phyloP scores from a whole-genome alignment of 2,329 filamentous ascomycete species.

The Aspergillus flavus region DNA sequence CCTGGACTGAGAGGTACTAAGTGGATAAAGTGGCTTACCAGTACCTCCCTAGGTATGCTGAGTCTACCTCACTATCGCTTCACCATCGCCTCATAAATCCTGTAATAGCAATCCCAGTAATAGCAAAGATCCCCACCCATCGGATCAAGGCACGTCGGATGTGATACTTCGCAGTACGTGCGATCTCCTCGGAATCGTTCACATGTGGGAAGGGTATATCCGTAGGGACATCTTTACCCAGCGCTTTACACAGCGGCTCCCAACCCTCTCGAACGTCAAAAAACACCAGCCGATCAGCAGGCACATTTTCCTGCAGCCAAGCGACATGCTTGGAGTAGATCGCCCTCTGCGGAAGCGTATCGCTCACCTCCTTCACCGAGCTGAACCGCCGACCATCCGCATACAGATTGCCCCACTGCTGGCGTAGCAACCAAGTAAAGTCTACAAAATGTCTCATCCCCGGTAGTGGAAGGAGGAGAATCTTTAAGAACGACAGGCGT shows the following conservation, averaged over 20 bases:
- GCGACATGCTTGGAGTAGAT: slow-evolving; percentile 18
- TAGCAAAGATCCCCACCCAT: slow-evolving; percentile 29
- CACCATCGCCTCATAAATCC: background rate
- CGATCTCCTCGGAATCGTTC: slow-evolving; percentile 36
- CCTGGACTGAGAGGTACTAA: no score
- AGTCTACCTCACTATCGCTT: no score
- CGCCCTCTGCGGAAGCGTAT: slow-evolving; percentile 16
- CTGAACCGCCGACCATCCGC: slow-evolving; percentile 7
- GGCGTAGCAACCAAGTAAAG: slow-evolving; percentile 18
- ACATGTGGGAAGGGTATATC: slow-evolving; percentile 41
- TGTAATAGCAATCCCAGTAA: slow-evolving; percentile 16
- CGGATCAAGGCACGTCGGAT: slow-evolving; percentile 30
- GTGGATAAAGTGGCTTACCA: no score
- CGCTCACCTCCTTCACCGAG: background rate
- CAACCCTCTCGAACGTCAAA: slow-evolving; percentile 48
- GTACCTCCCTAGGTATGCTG: no score
- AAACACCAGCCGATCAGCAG: slow-evolving; percentile 38
- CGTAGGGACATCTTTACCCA: slow-evolving; percentile 41
- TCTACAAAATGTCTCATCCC: slow-evolving; percentile 28
- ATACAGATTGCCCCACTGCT: slow-evolving; percentile 28
- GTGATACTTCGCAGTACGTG: slow-evolving; percentile 21
- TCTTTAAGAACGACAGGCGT: slow-evolving; percentile 23
- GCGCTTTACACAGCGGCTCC: slow-evolving; percentile 49
- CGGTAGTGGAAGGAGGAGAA: slow-evolving; percentile 26
- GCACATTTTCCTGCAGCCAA: slow-evolving; percentile 30